Percentiles rank a stretch among this genome's conserved stretches.
Conservation (phyloP, 2,329 filamentous ascomycete species). For the Fusarium metavorans region DNA sequence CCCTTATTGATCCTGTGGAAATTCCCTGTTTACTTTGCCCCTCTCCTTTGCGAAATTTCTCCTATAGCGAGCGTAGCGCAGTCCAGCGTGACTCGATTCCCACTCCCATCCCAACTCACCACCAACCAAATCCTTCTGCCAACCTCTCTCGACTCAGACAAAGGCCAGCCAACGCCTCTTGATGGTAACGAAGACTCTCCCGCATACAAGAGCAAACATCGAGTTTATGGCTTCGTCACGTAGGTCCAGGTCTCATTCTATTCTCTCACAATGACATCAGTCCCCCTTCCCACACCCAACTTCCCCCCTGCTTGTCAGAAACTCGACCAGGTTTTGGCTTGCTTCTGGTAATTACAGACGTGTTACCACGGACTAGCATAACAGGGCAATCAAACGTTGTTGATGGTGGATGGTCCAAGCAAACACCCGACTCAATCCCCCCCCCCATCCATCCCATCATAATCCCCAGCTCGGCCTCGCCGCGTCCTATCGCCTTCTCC, state of each 20-base stretch:
- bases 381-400: conserved; percentile 38
- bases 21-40: neutral
- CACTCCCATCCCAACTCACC: neutral
- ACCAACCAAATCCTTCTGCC: neutral
- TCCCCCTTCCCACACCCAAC: neutral
- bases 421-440: conserved; percentile 18
- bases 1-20: neutral
- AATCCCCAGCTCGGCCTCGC: conserved; percentile 24
- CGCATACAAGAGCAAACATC: neutral
- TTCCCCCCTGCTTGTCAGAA: neutral
- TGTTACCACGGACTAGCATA: conserved; percentile 31
- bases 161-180: neutral
- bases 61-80: conserved; percentile 5
- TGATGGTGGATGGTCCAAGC: conserved; percentile 36
- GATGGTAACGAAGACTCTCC: conserved; percentile 6
- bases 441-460: conserved; percentile 15
- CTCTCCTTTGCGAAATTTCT: neutral
- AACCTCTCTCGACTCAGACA: neutral
- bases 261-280: conserved; percentile 35
- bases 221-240: conserved; percentile 37
- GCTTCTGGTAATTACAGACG: conserved; percentile 29
- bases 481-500: conserved; percentile 11
- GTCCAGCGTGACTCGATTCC: neutral
- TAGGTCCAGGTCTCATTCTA: conserved; percentile 18
- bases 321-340: conserved; percentile 20